These are phyloP conservation scores for Taphrina flavorubra DNA, from an alignment of 1,139 yeast genomes.

Conservation along the genomic window DNA sequence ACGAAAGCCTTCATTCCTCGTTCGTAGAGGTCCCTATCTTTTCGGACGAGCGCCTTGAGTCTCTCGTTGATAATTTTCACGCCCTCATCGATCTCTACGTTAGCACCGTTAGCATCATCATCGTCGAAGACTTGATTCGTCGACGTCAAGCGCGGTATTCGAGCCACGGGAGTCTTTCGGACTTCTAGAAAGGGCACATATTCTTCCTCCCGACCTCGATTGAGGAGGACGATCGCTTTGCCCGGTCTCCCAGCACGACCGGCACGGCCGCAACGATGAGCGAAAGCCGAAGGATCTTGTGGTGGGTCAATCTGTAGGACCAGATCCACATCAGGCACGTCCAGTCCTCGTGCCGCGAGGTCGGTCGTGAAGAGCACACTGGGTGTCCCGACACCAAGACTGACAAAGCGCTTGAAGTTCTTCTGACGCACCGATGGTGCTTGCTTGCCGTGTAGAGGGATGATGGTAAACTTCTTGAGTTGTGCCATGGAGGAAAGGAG, in stretches of 20 bases:
- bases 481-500: conserved; percentile 53
- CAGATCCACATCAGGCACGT: conserved; percentile 87
- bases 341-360: conserved; percentile 88
- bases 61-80: conserved; percentile 13
- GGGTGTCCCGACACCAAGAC: conserved; percentile 54
- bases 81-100: conserved; percentile 38
- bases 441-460: conserved; percentile 84
- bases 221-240: conserved; percentile 73
- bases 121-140: conserved; percentile 43
- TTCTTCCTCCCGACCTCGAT: conserved; percentile 76
- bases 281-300: conserved; percentile 81
- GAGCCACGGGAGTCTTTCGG: conserved; percentile 63
- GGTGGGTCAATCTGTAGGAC: conserved; percentile 92
- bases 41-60: conserved; percentile 28
- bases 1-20: conserved; percentile 76
- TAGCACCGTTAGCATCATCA: conserved; percentile 47
- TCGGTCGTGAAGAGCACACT: conserved; percentile 65
- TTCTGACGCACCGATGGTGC: conserved; percentile 74
- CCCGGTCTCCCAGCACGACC: conserved; percentile 89
- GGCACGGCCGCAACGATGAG: conserved; percentile 91
- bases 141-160: conserved; percentile 37
- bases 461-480: conserved; percentile 54
- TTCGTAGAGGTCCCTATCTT: conserved; percentile 43
- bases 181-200: conserved; percentile 81
- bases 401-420: conserved; percentile 66